Evolutionary conservation across 352 stramenopile species (phyloP), one percentile per base, ranked within the genome.

Genomic region (Globisporangium heterothallicum): DNA sequence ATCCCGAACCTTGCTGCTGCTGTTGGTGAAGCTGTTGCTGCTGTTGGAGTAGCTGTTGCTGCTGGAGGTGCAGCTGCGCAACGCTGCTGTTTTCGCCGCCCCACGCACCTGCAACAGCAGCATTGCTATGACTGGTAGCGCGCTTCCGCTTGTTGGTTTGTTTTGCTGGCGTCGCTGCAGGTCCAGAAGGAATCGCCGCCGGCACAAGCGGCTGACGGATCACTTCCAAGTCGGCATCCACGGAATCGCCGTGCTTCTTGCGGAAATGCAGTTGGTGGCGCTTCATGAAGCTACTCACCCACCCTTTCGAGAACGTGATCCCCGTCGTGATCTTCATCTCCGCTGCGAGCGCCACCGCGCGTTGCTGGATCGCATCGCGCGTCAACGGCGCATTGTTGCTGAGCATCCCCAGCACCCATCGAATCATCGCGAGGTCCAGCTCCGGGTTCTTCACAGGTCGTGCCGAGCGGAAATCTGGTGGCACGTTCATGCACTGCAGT

Each of bases 221-320:
- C 4, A 59, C 18, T 24, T 53, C 34, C 1, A 51, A 9, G 42
- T 59, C 48, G 26, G 26, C 29, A 18, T 66, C 54, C 2, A 35
- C 21, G 4, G 34, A 32, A 29, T 43, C 32, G 32, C 49, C 55
- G 5, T 53, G 55, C 35, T 65, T 74, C 47, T 45, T 66, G 14
- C 46, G 42, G 29, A 73, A 66, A 27, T 74, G 58, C 18, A 85
- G 49, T 30, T 75, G 64, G 56, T 87, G 73, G 41, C 71, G 66
- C 38, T 66, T 75, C 58, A 83, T 66, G 53, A 85, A 84, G 56
- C 73, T 76, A 30, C 59, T 70, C 57, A 82, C 68, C 73, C 73
- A 87, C 6, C 76, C 73, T 38, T 75, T 84, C 18, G 76, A 87
- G 62, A 82, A 87, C 41, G 54, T 68, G 54, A 82, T 55, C 42